phyloP scores from a whole-genome alignment of 73 alveolate species.

The Paramecium primaurelia region DNA sequence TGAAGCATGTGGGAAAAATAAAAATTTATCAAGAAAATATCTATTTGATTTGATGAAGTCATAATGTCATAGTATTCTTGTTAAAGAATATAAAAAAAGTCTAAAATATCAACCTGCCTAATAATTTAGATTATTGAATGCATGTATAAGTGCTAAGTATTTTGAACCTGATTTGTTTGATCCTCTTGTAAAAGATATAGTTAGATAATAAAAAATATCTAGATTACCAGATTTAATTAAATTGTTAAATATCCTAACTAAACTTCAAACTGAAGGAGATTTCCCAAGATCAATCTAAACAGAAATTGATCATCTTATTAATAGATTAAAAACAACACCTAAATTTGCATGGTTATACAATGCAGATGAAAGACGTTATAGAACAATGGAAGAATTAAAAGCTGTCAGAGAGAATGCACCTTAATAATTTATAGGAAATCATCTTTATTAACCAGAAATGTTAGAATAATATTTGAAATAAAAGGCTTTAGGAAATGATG shows the following conservation, averaged over 20 bases:
- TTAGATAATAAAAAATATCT: not conserved
- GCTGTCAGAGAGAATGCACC: not conserved
- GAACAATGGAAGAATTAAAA: slow-evolving; percentile 17
- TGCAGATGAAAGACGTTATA: not conserved
- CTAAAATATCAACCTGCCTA: not conserved
- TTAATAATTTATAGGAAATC: not conserved
- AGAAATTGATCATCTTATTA: not conserved
- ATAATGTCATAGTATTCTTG: not conserved
- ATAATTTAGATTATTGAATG: not conserved
- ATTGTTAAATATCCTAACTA: not conserved
- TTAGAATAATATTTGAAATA: not conserved
- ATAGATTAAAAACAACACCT: not conserved
- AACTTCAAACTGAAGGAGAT: not conserved
- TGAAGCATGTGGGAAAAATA: slow-evolving; percentile 34
- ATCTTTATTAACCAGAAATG: not conserved
- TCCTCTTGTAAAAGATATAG: not conserved
- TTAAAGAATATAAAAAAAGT: not conserved
- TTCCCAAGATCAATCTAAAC: slow-evolving; percentile 18
- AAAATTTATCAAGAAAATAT: not conserved
- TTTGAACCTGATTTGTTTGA: slow-evolving; percentile 29
- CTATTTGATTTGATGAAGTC: not conserved
- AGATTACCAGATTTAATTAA: not conserved
- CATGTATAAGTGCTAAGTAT: not conserved
- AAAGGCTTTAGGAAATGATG: not conserved
- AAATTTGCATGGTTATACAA: slow-evolving; percentile 16